A percentile compares a stretch with the other conserved stretches of the same genome.
These are phyloP conservation scores for Trypanosoma brucei DNA, from an alignment of 208 protist species.

Conservation along the genomic window DNA sequence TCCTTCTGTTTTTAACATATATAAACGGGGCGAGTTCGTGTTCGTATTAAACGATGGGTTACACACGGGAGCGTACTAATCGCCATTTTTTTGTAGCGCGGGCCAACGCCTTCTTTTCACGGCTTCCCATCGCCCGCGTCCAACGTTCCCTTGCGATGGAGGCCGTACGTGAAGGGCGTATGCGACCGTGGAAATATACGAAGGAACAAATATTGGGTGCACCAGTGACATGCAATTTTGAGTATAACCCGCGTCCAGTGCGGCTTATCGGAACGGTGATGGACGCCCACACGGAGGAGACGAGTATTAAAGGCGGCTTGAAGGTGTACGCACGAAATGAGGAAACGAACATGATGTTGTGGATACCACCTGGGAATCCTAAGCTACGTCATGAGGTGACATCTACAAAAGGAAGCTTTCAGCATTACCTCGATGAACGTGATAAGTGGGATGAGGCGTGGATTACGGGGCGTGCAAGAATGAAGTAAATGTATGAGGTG, in stretches of 20 bases:
- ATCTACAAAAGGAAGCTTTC: slow-evolving; percentile 74
- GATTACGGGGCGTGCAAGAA: slow-evolving; percentile 83
- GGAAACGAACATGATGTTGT: slow-evolving; percentile 90
- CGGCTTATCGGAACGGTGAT: slow-evolving; percentile 88
- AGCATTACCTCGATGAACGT: slow-evolving; percentile 87
- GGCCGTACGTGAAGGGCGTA: slow-evolving; percentile 73
- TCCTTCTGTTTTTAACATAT: too few relatives aligned
- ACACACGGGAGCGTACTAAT: slow-evolving; percentile 84
- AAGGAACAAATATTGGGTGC: slow-evolving; percentile 88
- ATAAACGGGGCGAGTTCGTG: background rate
- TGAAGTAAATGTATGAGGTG: slow-evolving; percentile 56
- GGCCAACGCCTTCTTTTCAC: slow-evolving; percentile 87
- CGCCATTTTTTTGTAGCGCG: slow-evolving; percentile 85
- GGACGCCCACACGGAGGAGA: slow-evolving; percentile 86
- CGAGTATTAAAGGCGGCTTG: slow-evolving; percentile 85
- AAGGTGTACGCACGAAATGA: slow-evolving; percentile 89
- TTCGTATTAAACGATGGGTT: slow-evolving; percentile 37
- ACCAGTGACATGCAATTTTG: slow-evolving; percentile 84
- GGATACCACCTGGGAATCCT: slow-evolving; percentile 84
- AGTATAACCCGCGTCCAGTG: slow-evolving; percentile 88
- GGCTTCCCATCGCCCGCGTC: slow-evolving; percentile 79
- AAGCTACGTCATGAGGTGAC: slow-evolving; percentile 87
- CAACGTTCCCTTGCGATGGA: slow-evolving; percentile 86
- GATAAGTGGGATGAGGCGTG: slow-evolving; percentile 91
- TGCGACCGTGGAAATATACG: slow-evolving; percentile 87